These are phyloP conservation scores for Chamaecyparis obtusa DNA, from an alignment of 75 land plant genomes.

Conservation along the genomic window DNA sequence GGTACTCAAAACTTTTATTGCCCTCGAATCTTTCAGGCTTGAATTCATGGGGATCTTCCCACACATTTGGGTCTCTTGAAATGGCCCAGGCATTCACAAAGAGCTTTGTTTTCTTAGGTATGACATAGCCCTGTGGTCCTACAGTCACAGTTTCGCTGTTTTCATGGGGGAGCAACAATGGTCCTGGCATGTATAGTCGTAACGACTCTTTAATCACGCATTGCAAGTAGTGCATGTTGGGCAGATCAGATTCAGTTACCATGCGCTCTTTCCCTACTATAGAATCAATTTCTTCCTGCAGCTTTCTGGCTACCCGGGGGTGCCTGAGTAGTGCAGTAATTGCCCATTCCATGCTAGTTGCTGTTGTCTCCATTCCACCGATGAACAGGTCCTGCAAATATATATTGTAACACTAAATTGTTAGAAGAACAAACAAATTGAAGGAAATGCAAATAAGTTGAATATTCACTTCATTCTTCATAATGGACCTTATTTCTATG, in stretches of 20 bases:
- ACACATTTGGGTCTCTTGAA: conserved; percentile 2
- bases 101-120: background rate
- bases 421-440: too few species aligned
- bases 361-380: background rate
- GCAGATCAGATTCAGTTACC: background rate
- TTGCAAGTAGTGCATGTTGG: background rate
- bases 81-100: conserved; percentile 7
- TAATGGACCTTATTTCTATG: too few species aligned
- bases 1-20: background rate
- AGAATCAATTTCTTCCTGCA: conserved; percentile 9
- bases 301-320: background rate
- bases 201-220: conserved; percentile 8
- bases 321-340: background rate
- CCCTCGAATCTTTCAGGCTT: conserved; percentile 6
- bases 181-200: conserved; percentile 1
- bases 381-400: background rate
- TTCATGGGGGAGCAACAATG: conserved; percentile 14
- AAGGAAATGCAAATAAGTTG: too few species aligned
- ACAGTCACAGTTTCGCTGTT: background rate
- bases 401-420: background rate
- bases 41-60: conserved; percentile 1
- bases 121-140: background rate
- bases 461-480: too few species aligned
- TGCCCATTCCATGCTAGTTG: conserved; percentile 11
- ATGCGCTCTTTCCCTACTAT: conserved; percentile 10